These are phyloP conservation scores for Camellia oleifera DNA, from an alignment of 179 eudicot species.

Conservation along the genomic window DNA sequence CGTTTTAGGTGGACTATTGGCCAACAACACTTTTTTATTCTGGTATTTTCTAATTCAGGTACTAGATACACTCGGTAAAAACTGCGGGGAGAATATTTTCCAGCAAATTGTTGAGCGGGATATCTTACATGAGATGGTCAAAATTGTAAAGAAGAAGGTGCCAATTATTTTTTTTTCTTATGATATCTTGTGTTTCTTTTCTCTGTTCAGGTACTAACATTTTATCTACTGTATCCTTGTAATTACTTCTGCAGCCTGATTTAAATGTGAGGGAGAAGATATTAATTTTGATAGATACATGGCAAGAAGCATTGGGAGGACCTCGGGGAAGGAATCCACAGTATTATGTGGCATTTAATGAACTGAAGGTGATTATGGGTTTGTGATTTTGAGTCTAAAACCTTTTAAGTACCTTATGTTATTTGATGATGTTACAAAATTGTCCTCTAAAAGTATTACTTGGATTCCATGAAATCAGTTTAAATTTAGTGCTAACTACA, in stretches of 20 bases:
- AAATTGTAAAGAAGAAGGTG: conserved; percentile 93
- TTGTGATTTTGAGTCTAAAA: too few species aligned
- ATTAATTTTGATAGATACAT: conserved; percentile 75
- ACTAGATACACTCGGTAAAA: conserved; percentile 85
- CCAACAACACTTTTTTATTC: neutral
- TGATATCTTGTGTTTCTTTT: conserved; percentile 8
- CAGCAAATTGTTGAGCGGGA: conserved; percentile 88
- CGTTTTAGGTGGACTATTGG: neutral
- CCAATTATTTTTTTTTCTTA: neutral
- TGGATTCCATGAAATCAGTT: neutral
- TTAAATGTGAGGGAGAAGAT: conserved; percentile 82
- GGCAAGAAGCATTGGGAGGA: conserved; percentile 97
- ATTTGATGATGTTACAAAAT: neutral
- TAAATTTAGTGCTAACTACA: neutral
- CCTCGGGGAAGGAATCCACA: conserved; percentile 76
- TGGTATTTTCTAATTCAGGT: conserved; percentile 45
- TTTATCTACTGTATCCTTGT: conserved; percentile 17
- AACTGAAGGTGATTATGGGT: conserved; percentile 57
- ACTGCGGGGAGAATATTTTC: conserved; percentile 81
- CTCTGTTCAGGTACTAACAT: neutral
- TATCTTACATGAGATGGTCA: conserved; percentile 91
- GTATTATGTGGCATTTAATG: conserved; percentile 80
- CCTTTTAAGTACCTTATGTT: too few species aligned
- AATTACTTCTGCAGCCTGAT: conserved; percentile 64
- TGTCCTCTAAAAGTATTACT: neutral